Base-by-base conservation (phyloP, 106 monocot species). In the Dioscorea alata region DNA sequence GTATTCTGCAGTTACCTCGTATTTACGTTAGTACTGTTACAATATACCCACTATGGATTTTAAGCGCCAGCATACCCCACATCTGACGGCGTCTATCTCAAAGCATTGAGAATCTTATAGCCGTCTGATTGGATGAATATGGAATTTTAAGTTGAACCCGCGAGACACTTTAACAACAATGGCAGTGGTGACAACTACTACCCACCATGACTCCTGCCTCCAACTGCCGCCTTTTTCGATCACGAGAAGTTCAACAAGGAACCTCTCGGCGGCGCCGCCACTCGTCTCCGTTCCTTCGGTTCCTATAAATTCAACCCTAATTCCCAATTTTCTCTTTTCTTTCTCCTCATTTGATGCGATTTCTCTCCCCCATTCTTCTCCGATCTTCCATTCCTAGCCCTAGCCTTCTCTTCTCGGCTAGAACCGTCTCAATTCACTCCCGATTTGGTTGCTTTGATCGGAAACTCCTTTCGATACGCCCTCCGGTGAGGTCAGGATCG, bases 281-380 rank as follows among this genome's bases (percentile, higher is more conserved):
- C 10, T 42, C 42, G 4, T 42, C 42, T 42, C 42, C 10, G 10
- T 8, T 42, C 10, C 10, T 10, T 6, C 42, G 6, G 42, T 10
- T 1, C 42, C 42, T 42, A 42, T 42, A 42, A 42, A 10, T 42
- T 10, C 42, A 42, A 42, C 5, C 42, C 6, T 10, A 42, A 42
- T 42, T 57, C 25, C 6, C 48, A 31, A 52, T 35, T 70, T 18
- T n/a, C 57, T 33, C 52, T 20, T 4, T 21, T 68, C 50, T 42
- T 33, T 32, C 62, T 66, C 57, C 67, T 10, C 52, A 19, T 13
- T 60, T 50, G 64, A 78, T 87, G 75, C 74, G 67, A 68, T 64
- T 67, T 50, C 42, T 73, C 48, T 69, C 58, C 50, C 24, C 69
- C 12, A 32, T n/a, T 48, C 63, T 73, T 48, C 48, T 23, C 61